Base-by-base conservation (phyloP, 2,329 filamentous ascomycete genomes). In the Plectosphaerella plurivora region DNA sequence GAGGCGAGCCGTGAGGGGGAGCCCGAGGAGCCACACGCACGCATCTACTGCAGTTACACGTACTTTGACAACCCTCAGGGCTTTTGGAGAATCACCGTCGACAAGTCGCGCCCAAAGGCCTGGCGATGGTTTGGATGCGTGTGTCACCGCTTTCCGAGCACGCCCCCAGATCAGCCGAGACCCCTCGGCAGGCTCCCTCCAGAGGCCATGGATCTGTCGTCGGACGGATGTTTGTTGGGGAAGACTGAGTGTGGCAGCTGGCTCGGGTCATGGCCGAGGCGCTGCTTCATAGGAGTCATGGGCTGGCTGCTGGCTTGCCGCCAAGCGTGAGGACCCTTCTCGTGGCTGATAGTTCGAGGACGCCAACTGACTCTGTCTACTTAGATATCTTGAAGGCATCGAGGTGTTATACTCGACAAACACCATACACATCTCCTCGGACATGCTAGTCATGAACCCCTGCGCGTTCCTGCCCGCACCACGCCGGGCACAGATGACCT, bases 251-350 rank as follows among this genome's bases (percentile, higher is more conserved):
- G 47, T 12, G 35, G 22, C 9, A 18, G 14, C 8, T 64, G 60
- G 60, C 47, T 35, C 11, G 59, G 61, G 1, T 33, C 55, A 28
- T 60, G 52, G 54, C 54, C 58, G 5, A 42, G 15, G 3, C 57
- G 57, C 11, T 60, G 57, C 52, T 56, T 57, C 36, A 53, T 66
- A n/a, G 65, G 64, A 5, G 57, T 60, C 22, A 61, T 65, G 57
- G 64, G 63, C 15, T 67, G 64, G 64, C 49, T 67, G 16, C 45
- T 65, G 20, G 50, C 57, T 6, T 65, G 65, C 41, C 61, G 59
- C 44, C 58, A 61, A 35, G 63, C 65, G 60, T 61, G 49, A 47
- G 60, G 55, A 12, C 3, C 5, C 15, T 25, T 35, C 35, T 22
- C 22, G 22, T 22, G 22, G 25, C 45, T 18, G 11, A 12, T 12